A percentile compares a stretch with the other conserved stretches of the same genome.
Evolutionary conservation across 208 protist species (phyloP).

Genomic region (Blechomonas ayalai): DNA sequence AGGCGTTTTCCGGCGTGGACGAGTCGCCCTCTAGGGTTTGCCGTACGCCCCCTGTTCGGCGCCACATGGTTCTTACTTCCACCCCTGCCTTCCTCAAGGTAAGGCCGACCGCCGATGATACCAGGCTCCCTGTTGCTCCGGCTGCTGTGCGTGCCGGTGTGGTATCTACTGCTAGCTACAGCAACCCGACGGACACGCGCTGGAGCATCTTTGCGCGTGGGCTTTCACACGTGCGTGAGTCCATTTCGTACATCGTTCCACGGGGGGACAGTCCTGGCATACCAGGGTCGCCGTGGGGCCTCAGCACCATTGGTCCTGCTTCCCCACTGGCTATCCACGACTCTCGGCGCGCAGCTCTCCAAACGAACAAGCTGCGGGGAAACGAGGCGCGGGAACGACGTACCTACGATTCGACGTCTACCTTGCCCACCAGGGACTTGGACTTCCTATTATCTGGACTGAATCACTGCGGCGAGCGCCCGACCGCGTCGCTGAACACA

Average conservation of each 20-base stretch:
- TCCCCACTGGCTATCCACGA: too few species aligned
- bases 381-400: too few species aligned
- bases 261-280: neutral
- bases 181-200: neutral
- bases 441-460: too few species aligned
- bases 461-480: too few species aligned
- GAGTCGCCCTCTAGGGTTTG: conserved; percentile 1
- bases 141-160: neutral
- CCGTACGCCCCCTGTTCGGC: conserved; percentile 11
- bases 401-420: too few species aligned
- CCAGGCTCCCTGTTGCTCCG: neutral
- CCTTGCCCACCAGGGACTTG: too few species aligned
- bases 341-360: too few species aligned
- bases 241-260: conserved; percentile 18
- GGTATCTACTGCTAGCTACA: neutral
- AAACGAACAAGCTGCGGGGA: too few species aligned
- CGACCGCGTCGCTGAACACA: conserved; percentile 7
- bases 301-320: conserved; percentile 9
- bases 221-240: conserved; percentile 45
- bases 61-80: conserved; percentile 14
- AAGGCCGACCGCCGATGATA: too few species aligned
- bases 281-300: conserved; percentile 11
- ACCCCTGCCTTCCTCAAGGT: conserved; percentile 28
- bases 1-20: neutral
- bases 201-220: conserved; percentile 13